A percentile compares a stretch with the other conserved stretches of the same genome.
Evolutionary conservation across 148 eudicot species (phyloP).

Genomic region (Pharnaceum exiguum): DNA sequence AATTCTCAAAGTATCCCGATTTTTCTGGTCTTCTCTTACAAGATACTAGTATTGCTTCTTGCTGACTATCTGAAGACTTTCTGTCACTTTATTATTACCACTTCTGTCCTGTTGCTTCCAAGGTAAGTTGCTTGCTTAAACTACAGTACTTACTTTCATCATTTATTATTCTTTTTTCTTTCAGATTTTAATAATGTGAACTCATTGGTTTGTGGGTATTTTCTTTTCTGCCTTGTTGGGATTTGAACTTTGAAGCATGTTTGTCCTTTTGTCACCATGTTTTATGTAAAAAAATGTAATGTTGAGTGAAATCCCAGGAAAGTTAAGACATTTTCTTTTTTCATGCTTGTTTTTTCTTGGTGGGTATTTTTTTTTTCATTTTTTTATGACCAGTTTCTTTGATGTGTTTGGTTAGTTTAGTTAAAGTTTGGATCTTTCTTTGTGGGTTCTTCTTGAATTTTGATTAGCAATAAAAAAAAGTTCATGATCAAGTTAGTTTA

Average conservation of each 20-base stretch:
- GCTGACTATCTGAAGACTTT: conserved; percentile 22
- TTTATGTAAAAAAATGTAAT: neutral
- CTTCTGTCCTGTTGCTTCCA: conserved; percentile 16
- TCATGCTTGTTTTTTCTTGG: too few relatives aligned
- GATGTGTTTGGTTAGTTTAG: neutral
- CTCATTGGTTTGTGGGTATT: conserved; percentile 9
- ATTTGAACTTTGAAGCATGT: conserved; percentile 4
- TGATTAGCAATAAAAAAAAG: too few relatives aligned
- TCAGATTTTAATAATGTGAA: neutral
- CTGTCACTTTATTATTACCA: neutral
- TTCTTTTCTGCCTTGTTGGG: neutral
- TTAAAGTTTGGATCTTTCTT: neutral
- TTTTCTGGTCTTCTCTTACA: neutral
- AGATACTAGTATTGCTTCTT: neutral
- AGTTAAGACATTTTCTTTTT: too few relatives aligned
- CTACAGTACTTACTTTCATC: neutral
- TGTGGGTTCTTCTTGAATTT: neutral
- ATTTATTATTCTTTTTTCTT: neutral
- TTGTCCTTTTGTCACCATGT: conserved; percentile 5
- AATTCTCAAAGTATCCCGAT: neutral
- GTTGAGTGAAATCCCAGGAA: too few relatives aligned
- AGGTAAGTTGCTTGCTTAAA: neutral
- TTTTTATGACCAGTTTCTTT: neutral
- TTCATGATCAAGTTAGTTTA: neutral
- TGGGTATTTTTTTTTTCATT: neutral